These are phyloP conservation scores for Boletus fagicola DNA, from an alignment of 768 basidiomycete species.

Conservation along the genomic window DNA sequence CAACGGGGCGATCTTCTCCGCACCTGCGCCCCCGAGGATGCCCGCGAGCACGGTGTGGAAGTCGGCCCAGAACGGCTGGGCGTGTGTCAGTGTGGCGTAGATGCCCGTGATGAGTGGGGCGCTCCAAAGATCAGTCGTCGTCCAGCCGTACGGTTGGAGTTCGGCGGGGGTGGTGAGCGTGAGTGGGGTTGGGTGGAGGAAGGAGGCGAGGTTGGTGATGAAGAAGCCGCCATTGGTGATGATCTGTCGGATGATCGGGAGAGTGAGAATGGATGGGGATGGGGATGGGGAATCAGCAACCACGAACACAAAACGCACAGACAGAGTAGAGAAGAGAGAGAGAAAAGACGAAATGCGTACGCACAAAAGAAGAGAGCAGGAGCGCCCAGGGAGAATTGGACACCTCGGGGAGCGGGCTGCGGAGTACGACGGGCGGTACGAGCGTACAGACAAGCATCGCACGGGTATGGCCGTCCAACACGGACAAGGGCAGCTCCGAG, in stretches of 20 bases:
- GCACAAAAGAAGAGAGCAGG: conserved; percentile 67
- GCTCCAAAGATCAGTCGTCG: conserved; percentile 80
- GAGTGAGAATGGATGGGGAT: not conserved
- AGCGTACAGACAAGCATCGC: conserved; percentile 76
- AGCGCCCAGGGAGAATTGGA: conserved; percentile 75
- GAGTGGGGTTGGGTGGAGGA: conserved; percentile 70
- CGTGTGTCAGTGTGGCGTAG: conserved; percentile 81
- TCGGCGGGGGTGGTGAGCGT: conserved; percentile 75
- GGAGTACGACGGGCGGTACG: conserved; percentile 65
- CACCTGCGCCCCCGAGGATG: conserved; percentile 38
- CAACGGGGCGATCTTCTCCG: too few species aligned
- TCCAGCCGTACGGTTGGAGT: conserved; percentile 82
- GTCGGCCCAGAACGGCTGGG: conserved; percentile 81
- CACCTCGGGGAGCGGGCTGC: conserved; percentile 48
- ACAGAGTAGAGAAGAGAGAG: not conserved
- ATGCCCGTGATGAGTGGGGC: conserved; percentile 75
- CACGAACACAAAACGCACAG: not conserved
- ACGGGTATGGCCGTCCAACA: conserved; percentile 78
- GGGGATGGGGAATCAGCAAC: not conserved
- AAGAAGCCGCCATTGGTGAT: conserved; percentile 82
- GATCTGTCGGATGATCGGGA: conserved; percentile 39
- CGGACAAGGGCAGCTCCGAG: conserved; percentile 67
- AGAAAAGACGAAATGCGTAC: conserved; percentile 23
- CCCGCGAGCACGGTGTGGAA: conserved; percentile 48
- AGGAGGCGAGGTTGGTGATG: conserved; percentile 68